Evolutionary conservation across 805 yeast genomes (phyloP), one percentile per base, ranked within the genome.

Genomic region (Kazachstania psychrophila): DNA sequence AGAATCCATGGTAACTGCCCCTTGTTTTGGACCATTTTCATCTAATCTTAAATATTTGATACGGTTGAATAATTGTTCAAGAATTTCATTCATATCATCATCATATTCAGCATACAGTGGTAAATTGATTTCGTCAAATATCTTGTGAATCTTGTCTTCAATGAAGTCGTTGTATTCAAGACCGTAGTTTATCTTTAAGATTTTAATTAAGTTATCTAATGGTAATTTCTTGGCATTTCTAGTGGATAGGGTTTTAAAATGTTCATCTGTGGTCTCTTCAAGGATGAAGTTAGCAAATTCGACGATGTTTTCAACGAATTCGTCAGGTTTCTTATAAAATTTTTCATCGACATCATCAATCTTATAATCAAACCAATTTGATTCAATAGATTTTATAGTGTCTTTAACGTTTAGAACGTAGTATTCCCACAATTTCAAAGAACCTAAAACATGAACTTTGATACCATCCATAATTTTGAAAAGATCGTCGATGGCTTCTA

Each of bases 361-460:
- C 3, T 28, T 17, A 10, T 20, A n/a, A n/a, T 4, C 4, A 16
- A 35, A 23, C 70, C 74, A 74, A 15, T 47, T 40, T 0, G 51
- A 37, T 40, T 63, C 58, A 9, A 79, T 46, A 5, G 61, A 59
- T 1, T 51, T 48, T 12, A 77, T 48, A 9, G 70, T 66, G 3
- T 48, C 48, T 5, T 51, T 44, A 28, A 75, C 77, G 54, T 86
- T 70, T 24, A 87, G 65, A 5, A 79, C 88, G 55, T 88, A 92
- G 57, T 61, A 89, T 58, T 89, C 87, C 98, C 98, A 89, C 37
- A 89, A 65, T 43, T 77, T 72, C 37, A 85, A 60, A 4, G 70
- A 65, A 18, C 72, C 76, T 19, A 87, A 50, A 0, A 86, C 95
- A 48, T 83, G 77, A 5, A 64, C 56, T 43, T 75, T 73, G 32